These are phyloP conservation scores for Teratosphaeria destructans DNA, from an alignment of 2,329 filamentous ascomycete species.

Conservation along the genomic window DNA sequence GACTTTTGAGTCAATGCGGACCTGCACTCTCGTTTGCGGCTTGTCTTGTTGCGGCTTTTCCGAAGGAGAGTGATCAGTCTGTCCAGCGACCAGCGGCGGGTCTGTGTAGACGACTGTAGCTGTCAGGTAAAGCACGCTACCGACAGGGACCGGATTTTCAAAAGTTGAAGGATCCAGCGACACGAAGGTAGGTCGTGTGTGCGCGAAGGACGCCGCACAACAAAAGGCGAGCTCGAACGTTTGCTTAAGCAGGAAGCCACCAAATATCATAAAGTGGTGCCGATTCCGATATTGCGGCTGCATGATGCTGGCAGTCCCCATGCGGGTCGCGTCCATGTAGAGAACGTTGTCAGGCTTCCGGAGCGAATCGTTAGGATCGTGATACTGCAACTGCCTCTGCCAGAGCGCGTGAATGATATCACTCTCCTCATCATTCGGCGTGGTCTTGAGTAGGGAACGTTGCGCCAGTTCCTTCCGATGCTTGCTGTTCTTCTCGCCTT, in stretches of 20 bases:
- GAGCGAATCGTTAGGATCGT: slow-evolving; percentile 47
- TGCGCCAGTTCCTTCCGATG: slow-evolving; percentile 55
- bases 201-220: slow-evolving; percentile 60
- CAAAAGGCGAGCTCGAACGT: slow-evolving; percentile 64
- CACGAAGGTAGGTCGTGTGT: slow-evolving; percentile 59
- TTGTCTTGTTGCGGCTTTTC: slow-evolving; percentile 24
- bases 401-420: slow-evolving; percentile 64
- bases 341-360: slow-evolving; percentile 48
- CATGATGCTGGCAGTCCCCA: slow-evolving; percentile 63
- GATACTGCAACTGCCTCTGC: slow-evolving; percentile 56
- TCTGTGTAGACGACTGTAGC: slow-evolving; percentile 64
- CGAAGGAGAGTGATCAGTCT: slow-evolving; percentile 23
- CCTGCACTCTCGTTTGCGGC: slow-evolving; percentile 52
- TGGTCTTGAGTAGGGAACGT: slow-evolving; percentile 52
- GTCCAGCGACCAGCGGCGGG: slow-evolving; percentile 38
- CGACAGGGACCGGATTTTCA: slow-evolving; percentile 64
- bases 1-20: slow-evolving; percentile 62
- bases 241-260: slow-evolving; percentile 62
- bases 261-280: slow-evolving; percentile 65
- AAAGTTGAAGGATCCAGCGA: slow-evolving; percentile 65
- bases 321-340: slow-evolving; percentile 52
- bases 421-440: slow-evolving; percentile 61
- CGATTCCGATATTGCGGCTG: slow-evolving; percentile 61
- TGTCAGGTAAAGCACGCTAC: slow-evolving; percentile 63
- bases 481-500: slow-evolving; percentile 56